These are phyloP conservation scores for Cynanchum wilfordii DNA, from an alignment of 257 asterid species.

Conservation along the genomic window DNA sequence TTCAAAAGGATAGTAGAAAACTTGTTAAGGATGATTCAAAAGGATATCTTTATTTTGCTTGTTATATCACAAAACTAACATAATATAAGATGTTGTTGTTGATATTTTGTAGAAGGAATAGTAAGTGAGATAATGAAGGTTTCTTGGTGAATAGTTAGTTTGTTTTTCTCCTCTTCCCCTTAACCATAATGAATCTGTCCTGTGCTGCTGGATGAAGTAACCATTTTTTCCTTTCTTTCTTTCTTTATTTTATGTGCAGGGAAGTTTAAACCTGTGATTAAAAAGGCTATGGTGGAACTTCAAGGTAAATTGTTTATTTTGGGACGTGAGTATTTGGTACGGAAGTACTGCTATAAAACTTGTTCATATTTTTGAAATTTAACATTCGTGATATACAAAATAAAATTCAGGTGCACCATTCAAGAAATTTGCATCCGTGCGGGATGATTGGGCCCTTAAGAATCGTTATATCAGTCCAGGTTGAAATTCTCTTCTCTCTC, in stretches of 20 bases:
- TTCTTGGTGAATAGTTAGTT: neutral
- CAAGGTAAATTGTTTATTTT: slow-evolving; percentile 40
- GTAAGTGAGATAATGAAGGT: neutral
- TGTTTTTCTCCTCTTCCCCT: neutral
- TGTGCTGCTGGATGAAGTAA: neutral
- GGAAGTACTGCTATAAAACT: neutral
- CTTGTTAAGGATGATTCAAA: neutral
- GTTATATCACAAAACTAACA: neutral
- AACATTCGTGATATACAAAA: neutral
- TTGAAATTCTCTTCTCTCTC: slow-evolving; percentile 9
- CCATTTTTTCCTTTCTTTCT: too few relatives aligned
- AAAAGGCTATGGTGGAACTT: slow-evolving; percentile 99
- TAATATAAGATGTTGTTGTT: neutral
- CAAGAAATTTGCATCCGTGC: slow-evolving; percentile 63
- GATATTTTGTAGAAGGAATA: neutral
- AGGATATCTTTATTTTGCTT: neutral
- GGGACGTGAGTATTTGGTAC: neutral
- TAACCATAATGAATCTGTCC: neutral
- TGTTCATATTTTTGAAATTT: neutral
- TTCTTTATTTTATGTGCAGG: slow-evolving; percentile 32
- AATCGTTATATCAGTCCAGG: slow-evolving; percentile 84
- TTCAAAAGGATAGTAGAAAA: neutral
- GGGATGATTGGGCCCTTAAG: slow-evolving; percentile 86
- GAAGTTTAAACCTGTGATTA: slow-evolving; percentile 93
- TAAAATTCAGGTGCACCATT: slow-evolving; percentile 69